Percentiles rank a stretch among this genome's conserved stretches.
Conservation (phyloP, 306 rosid species). For the Quercus rubra region DNA sequence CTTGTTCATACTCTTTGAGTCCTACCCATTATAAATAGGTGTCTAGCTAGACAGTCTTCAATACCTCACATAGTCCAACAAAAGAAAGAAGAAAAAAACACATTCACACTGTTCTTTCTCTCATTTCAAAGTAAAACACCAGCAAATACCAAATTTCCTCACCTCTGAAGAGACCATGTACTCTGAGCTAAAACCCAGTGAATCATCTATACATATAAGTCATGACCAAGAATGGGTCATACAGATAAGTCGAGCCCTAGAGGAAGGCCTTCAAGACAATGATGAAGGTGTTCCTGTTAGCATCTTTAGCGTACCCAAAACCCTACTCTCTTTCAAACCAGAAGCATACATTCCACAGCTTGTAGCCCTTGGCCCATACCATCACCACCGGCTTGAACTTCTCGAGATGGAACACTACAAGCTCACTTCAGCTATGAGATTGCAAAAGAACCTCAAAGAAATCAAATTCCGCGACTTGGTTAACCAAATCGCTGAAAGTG, state of each 20-base stretch:
- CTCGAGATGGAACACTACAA: slow-evolving; percentile 6
- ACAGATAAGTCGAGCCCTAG: not conserved
- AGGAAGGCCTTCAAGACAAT: not conserved
- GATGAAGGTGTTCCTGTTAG: not conserved
- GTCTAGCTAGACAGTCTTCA: not conserved
- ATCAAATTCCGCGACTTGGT: slow-evolving; percentile 2
- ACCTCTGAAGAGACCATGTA: not conserved
- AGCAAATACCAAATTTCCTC: too few relatives aligned
- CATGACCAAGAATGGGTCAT: slow-evolving; percentile 11
- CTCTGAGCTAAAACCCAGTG: not conserved
- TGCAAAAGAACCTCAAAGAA: not conserved
- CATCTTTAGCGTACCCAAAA: slow-evolving; percentile 16
- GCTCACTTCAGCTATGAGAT: not conserved
- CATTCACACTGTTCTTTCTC: not conserved
- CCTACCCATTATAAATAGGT: not conserved
- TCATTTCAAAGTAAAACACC: not conserved
- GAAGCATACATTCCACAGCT: slow-evolving; percentile 7
- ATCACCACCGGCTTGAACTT: slow-evolving; percentile 8
- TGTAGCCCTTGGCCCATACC: slow-evolving; percentile 6
- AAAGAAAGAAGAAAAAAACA: not conserved
- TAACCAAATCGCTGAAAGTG: not conserved
- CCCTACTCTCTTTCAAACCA: not conserved
- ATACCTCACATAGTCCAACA: not conserved
- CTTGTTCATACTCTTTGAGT: not conserved
- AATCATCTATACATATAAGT: not conserved